Evolutionary conservation across 164 flowering plant species (phyloP), one percentile per base, ranked within the genome.

Genomic region (Amborella trichopoda): DNA sequence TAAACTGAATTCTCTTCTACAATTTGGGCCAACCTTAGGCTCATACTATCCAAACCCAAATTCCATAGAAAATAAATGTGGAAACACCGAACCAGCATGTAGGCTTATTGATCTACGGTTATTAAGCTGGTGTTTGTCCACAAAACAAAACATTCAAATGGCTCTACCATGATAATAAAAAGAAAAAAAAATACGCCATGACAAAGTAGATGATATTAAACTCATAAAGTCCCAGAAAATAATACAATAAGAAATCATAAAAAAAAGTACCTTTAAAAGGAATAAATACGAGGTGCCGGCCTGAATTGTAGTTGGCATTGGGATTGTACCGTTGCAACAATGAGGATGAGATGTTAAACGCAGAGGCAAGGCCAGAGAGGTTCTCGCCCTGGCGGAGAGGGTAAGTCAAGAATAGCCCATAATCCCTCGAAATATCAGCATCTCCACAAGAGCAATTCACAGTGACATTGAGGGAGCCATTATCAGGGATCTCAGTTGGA

Each of bases 371-470:
- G 9, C 26, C 12, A 5, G 53, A 28, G 59, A 71, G 27, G 40
- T 30, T 71, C 12, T 80, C 81, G 3, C 26, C 61, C 0, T 53
- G 41, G 34, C 64, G 66, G 28, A 77, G 64, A 13, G 84, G 89
- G 57, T 81, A 76, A 12, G 80, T 75, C 18, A 63, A 18, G 49
- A 81, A 81, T 70, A 78, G 48, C 41, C 89, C 84, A 28, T 73
- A 81, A 5, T 60, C 69, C 46, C 52, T 59, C 2, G 81, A 75
- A 30, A 75, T 48, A 2, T 50, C 6, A 1, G 41, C 17, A 49
- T 71, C 49, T 14, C 84, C 84, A 47, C 84, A 81, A 0, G 80
- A 77, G 28, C 89, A 81, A 44, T 73, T 77, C 52, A 81, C 75
- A 6, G 73, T 56, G n/a, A 77, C 89, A 23, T 70, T 75, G n/a